A percentile compares a stretch with the other conserved stretches of the same genome.
Conservation (phyloP, 306 rosid genomes). For the Morella rubra region DNA sequence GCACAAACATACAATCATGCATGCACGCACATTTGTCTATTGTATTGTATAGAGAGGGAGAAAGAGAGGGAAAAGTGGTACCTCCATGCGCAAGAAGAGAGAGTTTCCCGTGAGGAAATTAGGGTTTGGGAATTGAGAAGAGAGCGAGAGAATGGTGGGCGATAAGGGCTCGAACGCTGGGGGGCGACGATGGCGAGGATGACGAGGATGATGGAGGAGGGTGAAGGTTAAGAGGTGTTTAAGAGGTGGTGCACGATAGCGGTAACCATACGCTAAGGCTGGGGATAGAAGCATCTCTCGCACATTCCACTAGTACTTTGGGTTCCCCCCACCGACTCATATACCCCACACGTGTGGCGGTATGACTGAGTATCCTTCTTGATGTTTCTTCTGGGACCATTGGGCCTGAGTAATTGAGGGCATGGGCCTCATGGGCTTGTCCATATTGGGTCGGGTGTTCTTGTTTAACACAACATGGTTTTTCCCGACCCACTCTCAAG, state of each 20-base stretch:
- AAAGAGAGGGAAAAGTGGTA: not conserved
- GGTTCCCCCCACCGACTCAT: conserved; percentile 26
- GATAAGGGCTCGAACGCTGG: conserved; percentile 12
- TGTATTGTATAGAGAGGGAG: not conserved
- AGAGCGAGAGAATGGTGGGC: conserved; percentile 22
- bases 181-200: conserved; percentile 1
- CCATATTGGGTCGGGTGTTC: too few species aligned
- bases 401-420: not conserved
- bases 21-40: not conserved
- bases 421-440: not conserved
- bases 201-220: conserved; percentile 9
- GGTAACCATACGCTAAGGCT: conserved; percentile 41
- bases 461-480: too few species aligned
- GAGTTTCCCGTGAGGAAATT: conserved; percentile 63
- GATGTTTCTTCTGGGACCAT: not conserved
- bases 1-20: too few species aligned
- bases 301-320: conserved; percentile 14
- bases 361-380: conserved; percentile 13
- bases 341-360: conserved; percentile 39
- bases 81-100: conserved; percentile 63
- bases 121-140: conserved; percentile 37
- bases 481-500: too few species aligned
- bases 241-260: conserved; percentile 38
- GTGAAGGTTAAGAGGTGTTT: conserved; percentile 21
- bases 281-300: conserved; percentile 23